Evolutionary conservation across 495 filamentous ascomycete species (phyloP).

Genomic region (Podospora australis): DNA sequence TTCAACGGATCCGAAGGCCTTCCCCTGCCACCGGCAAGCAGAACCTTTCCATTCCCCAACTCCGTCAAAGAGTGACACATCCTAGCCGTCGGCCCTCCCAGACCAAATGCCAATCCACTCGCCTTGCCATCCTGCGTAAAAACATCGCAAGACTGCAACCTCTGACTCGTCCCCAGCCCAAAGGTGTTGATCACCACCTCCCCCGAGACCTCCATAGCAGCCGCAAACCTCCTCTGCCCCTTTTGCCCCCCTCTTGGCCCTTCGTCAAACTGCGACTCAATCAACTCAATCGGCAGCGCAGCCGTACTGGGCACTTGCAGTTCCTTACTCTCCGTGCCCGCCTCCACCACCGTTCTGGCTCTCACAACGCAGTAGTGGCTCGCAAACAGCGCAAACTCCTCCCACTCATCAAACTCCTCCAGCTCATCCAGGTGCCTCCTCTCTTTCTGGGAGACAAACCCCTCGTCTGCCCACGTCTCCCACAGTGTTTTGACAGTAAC

Average conservation of each 20-base stretch:
- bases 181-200: constrained; percentile 43
- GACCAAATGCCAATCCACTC: constrained; percentile 18
- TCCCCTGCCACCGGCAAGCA: constrained; percentile 72
- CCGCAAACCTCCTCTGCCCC: constrained; percentile 39
- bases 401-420: constrained; percentile 93
- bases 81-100: constrained; percentile 43
- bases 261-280: constrained; percentile 21
- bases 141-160: constrained; percentile 55
- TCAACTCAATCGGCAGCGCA: background rate
- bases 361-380: constrained; percentile 80
- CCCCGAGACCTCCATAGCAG: constrained; percentile 20
- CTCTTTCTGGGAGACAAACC: constrained; percentile 51
- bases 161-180: constrained; percentile 55
- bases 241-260: constrained; percentile 25
- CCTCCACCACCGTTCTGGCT: constrained; percentile 34
- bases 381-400: constrained; percentile 83
- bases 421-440: constrained; percentile 53
- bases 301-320: background rate
- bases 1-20: constrained; percentile 60
- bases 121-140: constrained; percentile 34
- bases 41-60: constrained; percentile 41
- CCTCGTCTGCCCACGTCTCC: constrained; percentile 67
- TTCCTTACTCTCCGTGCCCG: background rate
- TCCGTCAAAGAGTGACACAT: constrained; percentile 75
- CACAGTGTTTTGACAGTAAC: constrained; percentile 61